Evolutionary conservation across 2,329 filamentous ascomycete genomes (phyloP).

Genomic region (Aspergillus quadricinctus): DNA sequence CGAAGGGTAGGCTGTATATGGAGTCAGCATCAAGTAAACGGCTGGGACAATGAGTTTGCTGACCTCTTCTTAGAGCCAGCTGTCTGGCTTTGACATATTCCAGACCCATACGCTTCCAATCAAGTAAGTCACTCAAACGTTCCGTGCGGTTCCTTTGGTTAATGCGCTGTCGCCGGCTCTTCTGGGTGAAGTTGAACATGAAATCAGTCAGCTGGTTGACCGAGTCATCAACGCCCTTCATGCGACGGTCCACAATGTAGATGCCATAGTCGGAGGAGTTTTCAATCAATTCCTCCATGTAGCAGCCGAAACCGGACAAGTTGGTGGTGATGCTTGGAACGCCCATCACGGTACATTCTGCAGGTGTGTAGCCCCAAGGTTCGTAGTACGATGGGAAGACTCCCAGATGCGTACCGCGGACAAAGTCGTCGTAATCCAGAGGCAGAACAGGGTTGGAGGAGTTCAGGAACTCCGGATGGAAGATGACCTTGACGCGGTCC

Average conservation of each 20-base stretch:
- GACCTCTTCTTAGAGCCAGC: constrained; percentile 72
- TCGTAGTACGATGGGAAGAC: constrained; percentile 98
- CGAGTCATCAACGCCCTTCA: constrained; percentile 94
- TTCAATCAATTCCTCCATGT: constrained; percentile 99
- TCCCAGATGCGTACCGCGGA: constrained; percentile 91
- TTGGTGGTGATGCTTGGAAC: constrained; percentile 98
- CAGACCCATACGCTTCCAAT: constrained; percentile 99
- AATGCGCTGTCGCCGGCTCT: constrained; percentile 94
- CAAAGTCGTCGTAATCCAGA: constrained; percentile 97
- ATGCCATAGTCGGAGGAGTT: constrained; percentile 98
- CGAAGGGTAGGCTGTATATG: constrained; percentile 67
- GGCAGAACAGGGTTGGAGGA: constrained; percentile 92
- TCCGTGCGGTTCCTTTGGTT: constrained; percentile 98
- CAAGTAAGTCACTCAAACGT: constrained; percentile 85
- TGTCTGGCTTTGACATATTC: constrained; percentile 98
- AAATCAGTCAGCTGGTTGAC: constrained; percentile 88
- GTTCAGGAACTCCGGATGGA: constrained; percentile 97
- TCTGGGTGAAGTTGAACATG: constrained; percentile 92
- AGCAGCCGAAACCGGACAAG: constrained; percentile 94
- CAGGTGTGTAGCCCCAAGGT: constrained; percentile 97
- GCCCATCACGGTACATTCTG: constrained; percentile 98
- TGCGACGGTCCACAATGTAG: constrained; percentile 94
- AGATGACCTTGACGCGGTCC: constrained; percentile 94
- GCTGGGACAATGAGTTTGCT: neutral
- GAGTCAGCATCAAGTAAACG: constrained; percentile 10